Conservation (phyloP, 345 rosid species). For the Euphorbia pulcherrima region DNA sequence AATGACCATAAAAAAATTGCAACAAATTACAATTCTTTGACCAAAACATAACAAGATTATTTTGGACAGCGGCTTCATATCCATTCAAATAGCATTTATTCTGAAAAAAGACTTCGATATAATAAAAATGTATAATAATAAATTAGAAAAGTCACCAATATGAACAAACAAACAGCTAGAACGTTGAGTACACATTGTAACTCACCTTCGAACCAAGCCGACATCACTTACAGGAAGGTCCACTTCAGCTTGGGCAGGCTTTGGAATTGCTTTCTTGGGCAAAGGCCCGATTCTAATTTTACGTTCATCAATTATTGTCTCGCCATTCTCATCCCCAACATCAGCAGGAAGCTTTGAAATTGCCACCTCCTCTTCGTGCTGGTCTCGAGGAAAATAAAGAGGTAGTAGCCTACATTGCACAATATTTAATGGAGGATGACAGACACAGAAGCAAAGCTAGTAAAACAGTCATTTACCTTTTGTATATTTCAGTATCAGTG, state of each 20-base stretch:
- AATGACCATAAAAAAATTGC: neutral
- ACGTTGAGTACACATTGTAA: constrained; percentile 1
- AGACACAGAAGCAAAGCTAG: neutral
- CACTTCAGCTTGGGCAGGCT: constrained; percentile 51
- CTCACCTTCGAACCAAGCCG: constrained; percentile 83
- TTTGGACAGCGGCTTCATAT: neutral
- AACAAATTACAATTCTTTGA: neutral
- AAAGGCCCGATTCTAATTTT: constrained; percentile 89
- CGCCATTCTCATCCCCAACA: constrained; percentile 98
- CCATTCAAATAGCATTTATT: neutral
- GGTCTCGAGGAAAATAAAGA: constrained; percentile 93
- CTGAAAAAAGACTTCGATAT: neutral
- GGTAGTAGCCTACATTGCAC: constrained; percentile 73
- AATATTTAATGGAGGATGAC: constrained; percentile 13
- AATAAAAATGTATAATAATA: neutral
- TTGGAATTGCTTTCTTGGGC: constrained; percentile 62
- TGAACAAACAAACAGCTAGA: neutral
- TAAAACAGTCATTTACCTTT: constrained; percentile 46
- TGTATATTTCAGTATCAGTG: constrained; percentile 88
- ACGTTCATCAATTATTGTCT: constrained; percentile 89
- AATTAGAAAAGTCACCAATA: neutral
- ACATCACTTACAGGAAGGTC: constrained; percentile 69
- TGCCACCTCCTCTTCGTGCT: constrained; percentile 85
- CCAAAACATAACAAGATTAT: neutral
- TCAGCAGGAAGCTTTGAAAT: constrained; percentile 92